Conservation (phyloP, 2,329 filamentous ascomycete species). For the Pseudogymnoascus sp. region DNA sequence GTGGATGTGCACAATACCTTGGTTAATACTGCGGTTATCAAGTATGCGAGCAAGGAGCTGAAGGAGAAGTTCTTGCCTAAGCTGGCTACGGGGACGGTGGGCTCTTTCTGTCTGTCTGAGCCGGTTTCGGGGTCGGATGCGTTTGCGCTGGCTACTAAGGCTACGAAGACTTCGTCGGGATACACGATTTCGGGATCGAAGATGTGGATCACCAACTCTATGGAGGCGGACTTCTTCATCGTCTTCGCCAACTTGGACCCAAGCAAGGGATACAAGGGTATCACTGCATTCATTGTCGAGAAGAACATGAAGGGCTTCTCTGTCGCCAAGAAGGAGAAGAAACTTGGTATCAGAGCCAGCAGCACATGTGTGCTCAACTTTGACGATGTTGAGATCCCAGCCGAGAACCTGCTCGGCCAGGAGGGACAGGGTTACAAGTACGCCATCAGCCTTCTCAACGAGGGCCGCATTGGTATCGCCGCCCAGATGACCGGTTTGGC, state of each 20-base stretch:
- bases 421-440: conserved; percentile 96
- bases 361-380: conserved; percentile 97
- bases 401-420: conserved; percentile 78
- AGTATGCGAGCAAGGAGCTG: conserved; percentile 66
- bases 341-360: conserved; percentile 90
- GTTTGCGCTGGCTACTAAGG: conserved; percentile 88
- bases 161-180: conserved; percentile 70
- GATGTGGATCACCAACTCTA: conserved; percentile 99
- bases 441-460: conserved; percentile 87
- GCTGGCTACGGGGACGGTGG: conserved; percentile 80
- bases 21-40: conserved; percentile 86
- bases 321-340: conserved; percentile 99
- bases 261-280: conserved; percentile 89
- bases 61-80: conserved; percentile 86
- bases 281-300: conserved; percentile 91
- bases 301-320: conserved; percentile 82
- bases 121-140: conserved; percentile 90
- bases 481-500: conserved; percentile 98
- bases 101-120: conserved; percentile 88
- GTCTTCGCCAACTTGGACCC: conserved; percentile 95
- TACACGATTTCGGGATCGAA: conserved; percentile 87
- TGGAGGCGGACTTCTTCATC: conserved; percentile 91
- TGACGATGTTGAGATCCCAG: conserved; percentile 86
- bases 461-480: conserved; percentile 94
- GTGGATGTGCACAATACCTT: conserved; percentile 98